Conservation (phyloP, 495 filamentous ascomycete species). For the Amorphotheca resinae region DNA sequence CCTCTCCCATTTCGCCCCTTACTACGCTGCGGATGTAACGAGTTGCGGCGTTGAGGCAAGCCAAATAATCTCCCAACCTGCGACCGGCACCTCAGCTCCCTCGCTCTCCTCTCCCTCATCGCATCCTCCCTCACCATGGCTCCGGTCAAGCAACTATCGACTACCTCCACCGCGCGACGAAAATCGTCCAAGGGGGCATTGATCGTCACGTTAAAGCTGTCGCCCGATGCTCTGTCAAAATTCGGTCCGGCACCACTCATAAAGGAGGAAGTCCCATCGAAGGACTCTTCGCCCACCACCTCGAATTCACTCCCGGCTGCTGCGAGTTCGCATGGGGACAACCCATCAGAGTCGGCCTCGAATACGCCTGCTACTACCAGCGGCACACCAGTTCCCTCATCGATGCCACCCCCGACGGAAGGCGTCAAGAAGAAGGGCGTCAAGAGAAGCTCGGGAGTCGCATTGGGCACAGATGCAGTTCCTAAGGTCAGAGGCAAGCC, state of each 20-base stretch:
- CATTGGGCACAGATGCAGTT: slow-evolving; percentile 41
- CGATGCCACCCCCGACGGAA: slow-evolving; percentile 39
- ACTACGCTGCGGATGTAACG: no score
- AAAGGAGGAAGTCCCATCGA: slow-evolving; percentile 30
- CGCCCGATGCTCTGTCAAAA: slow-evolving; percentile 31
- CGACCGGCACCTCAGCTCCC: neutral
- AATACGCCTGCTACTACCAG: slow-evolving; percentile 42
- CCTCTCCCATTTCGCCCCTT: no score
- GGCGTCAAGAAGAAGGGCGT: slow-evolving; percentile 49
- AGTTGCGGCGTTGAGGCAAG: no score
- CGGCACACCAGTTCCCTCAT: slow-evolving; percentile 37
- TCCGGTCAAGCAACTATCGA: slow-evolving; percentile 16
- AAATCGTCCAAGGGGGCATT: slow-evolving; percentile 24
- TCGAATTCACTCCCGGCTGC: slow-evolving; percentile 16
- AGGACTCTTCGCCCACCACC: slow-evolving; percentile 15
- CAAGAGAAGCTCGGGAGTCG: slow-evolving; percentile 37
- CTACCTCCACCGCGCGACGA: slow-evolving; percentile 12
- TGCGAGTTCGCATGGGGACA: slow-evolving; percentile 32
- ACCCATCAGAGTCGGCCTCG: slow-evolving; percentile 34
- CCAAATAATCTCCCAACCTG: neutral
- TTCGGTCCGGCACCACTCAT: slow-evolving; percentile 29
- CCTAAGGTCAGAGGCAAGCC: slow-evolving; percentile 67
- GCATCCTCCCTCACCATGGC: slow-evolving; percentile 21
- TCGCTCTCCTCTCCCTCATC: slow-evolving; percentile 6
- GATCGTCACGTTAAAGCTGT: slow-evolving; percentile 42